These are phyloP conservation scores for Lindgomyces ingoldianus DNA, from an alignment of 495 filamentous ascomycete genomes.

Conservation along the genomic window DNA sequence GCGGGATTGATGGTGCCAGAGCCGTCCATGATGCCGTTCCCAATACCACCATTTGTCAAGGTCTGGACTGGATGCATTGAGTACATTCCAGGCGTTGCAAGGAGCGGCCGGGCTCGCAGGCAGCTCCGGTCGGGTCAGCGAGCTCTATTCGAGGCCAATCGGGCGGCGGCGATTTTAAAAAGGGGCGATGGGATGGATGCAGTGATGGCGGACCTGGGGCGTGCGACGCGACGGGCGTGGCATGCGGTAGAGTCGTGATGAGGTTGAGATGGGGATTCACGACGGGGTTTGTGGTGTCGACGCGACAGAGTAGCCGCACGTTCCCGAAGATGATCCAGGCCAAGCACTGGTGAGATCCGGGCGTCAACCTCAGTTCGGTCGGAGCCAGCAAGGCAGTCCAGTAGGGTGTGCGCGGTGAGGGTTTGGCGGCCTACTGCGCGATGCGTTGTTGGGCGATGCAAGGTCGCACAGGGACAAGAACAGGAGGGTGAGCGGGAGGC, in stretches of 20 bases:
- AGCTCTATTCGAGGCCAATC: constrained; percentile 16
- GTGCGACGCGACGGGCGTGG: constrained; percentile 21
- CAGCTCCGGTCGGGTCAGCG: constrained; percentile 22
- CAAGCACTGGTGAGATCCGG: constrained; percentile 19
- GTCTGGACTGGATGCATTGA: constrained; percentile 34
- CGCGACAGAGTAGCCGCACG: constrained; percentile 27
- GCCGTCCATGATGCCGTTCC: constrained; percentile 66
- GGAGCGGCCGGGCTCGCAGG: constrained; percentile 31
- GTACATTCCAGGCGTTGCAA: constrained; percentile 37
- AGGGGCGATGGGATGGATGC: constrained; percentile 9
- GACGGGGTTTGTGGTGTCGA: constrained; percentile 15
- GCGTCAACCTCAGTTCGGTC: constrained; percentile 23
- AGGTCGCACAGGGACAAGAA: constrained; percentile 6
- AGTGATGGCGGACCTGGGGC: constrained; percentile 9
- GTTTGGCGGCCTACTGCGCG: constrained; percentile 3
- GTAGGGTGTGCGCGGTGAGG: no score
- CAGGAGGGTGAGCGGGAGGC: neutral
- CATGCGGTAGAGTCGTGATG: constrained; percentile 25
- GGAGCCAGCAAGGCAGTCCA: no score
- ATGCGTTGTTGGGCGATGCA: constrained; percentile 22
- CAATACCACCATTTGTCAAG: constrained; percentile 48
- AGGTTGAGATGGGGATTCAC: constrained; percentile 8
- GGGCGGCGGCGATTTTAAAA: neutral
- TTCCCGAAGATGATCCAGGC: constrained; percentile 26
- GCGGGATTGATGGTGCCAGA: constrained; percentile 81